These are phyloP conservation scores for Spiromastix sp. DNA, from an alignment of 2,329 filamentous ascomycete genomes.

Conservation along the genomic window DNA sequence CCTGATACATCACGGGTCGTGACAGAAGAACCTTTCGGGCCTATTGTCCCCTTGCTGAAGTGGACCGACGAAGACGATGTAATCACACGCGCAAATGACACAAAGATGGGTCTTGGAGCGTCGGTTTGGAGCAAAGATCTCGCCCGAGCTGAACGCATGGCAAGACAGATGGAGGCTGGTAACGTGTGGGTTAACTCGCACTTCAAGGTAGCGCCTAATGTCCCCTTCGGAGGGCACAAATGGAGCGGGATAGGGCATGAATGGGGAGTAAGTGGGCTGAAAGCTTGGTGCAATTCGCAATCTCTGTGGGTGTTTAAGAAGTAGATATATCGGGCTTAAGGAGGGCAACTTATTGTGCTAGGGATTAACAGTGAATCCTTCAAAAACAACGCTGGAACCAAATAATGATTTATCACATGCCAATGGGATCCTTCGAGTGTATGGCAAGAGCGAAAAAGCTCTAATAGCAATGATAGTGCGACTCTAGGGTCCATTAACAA, in stretches of 20 bases:
- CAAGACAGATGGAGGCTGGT: constrained; percentile 41
- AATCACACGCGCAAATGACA: constrained; percentile 36
- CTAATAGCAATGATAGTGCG: too few relatives aligned
- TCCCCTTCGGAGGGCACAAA: constrained; percentile 24
- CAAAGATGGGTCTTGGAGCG: constrained; percentile 41
- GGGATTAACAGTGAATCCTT: too few relatives aligned
- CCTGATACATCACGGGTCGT: constrained; percentile 43
- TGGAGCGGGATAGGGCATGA: constrained; percentile 25
- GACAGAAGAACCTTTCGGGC: constrained; percentile 49
- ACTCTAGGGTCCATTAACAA: too few relatives aligned
- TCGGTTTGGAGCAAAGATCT: constrained; percentile 44
- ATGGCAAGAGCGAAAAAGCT: too few relatives aligned
- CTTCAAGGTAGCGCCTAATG: constrained; percentile 37
- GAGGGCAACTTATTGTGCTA: too few relatives aligned
- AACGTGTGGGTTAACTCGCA: constrained; percentile 47
- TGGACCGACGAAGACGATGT: constrained; percentile 44
- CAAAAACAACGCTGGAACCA: too few relatives aligned
- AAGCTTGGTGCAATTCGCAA: constrained; percentile 18
- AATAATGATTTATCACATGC: too few relatives aligned
- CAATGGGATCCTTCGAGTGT: too few relatives aligned
- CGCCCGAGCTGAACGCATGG: constrained; percentile 39
- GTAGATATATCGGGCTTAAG: too few relatives aligned
- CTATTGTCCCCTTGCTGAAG: constrained; percentile 49
- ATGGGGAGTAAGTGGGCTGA: constrained; percentile 18
- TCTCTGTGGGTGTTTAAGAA: constrained; percentile 4